Base-by-base conservation (phyloP, 164 flowering plant genomes). In the Taxillus chinensis region DNA sequence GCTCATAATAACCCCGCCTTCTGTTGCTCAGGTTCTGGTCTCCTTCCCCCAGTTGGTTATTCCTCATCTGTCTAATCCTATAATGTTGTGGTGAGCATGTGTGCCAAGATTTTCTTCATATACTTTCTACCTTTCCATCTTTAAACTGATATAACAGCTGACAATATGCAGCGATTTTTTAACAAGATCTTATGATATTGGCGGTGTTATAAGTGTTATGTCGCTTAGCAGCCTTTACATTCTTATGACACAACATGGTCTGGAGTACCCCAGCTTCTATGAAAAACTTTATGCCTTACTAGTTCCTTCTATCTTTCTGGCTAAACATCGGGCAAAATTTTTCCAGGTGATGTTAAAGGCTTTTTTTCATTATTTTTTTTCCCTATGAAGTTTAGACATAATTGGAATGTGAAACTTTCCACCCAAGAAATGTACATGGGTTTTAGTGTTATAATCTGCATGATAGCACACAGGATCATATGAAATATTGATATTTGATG, bases 161-260 rank as follows among this genome's bases (percentile, higher is more conserved):
- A 27, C 45, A 16, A 59, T 65, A 6, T 82, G 87, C 97, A 93
- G 99, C 71, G 99, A 93, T 75, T 90, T 93, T 54, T 82, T 93
- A 67, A 89, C 99, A 54, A 80, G 86, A 75, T 93, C 99, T 45
- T 93, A 93, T 79, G 97, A 90, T 71, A 82, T 89, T 70, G 99
- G 99, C 14, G 99, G 99, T 65, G 93, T 89, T 65, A 76, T 87
- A 57, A 93, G 99, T 73, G 96, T 93, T 54, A 93, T 93, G 97
- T 90, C 99, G 55, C 95, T 93, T 8, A 89, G 92, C 78, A 76
- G 99, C 66, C 85, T 93, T 60, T 91, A 57, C 70, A 62, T 93
- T 71, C 96, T 93, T 49, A 93, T 93, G 91, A 90, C 89, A 41
- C 75, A 90, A 68, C 82, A 90, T 82, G 96, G 96, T 57, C 73